Evolutionary conservation across 192 early-diverging fungal species (phyloP).

Genomic region (Entophlyctis luteolus): DNA sequence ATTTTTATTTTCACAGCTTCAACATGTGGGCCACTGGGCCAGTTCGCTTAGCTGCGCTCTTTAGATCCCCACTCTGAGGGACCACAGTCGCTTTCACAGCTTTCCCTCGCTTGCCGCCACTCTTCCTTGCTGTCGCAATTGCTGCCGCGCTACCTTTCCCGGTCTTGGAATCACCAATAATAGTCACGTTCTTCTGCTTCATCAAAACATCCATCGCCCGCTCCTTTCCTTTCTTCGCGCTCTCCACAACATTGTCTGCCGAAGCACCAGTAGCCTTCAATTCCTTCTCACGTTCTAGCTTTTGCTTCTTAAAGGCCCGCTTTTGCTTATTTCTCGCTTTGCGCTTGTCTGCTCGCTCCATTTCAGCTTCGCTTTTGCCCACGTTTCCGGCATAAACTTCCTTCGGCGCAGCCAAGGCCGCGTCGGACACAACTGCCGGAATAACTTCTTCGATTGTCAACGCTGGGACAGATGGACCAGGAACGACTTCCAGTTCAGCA

Average conservation of each 20-base stretch:
- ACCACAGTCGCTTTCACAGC: conserved; percentile 39
- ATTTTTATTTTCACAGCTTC: conserved; percentile 18
- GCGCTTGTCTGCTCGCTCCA: conserved; percentile 73
- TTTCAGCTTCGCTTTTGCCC: conserved; percentile 75
- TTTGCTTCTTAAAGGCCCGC: conserved; percentile 61
- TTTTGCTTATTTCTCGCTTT: conserved; percentile 65
- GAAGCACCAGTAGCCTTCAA: conserved; percentile 37
- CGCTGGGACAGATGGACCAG: conserved; percentile 65
- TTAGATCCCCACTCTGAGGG: conserved; percentile 42
- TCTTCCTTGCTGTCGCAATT: conserved; percentile 27
- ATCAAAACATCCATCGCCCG: conserved; percentile 61
- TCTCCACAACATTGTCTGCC: conserved; percentile 47
- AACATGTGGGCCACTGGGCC: background rate
- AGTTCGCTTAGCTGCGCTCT: background rate
- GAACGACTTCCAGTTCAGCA: conserved; percentile 70
- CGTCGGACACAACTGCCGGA: conserved; percentile 78
- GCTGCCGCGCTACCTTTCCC: conserved; percentile 32
- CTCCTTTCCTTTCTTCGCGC: conserved; percentile 46
- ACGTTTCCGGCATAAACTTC: conserved; percentile 80
- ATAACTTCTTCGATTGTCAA: conserved; percentile 94
- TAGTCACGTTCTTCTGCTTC: conserved; percentile 60
- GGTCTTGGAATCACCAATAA: conserved; percentile 45
- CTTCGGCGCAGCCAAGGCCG: conserved; percentile 78
- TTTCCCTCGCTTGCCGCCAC: conserved; percentile 35
- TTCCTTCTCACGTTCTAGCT: conserved; percentile 36